phyloP scores from a whole-genome alignment of 345 rosid genomes.

The Linum usitatissimum region DNA sequence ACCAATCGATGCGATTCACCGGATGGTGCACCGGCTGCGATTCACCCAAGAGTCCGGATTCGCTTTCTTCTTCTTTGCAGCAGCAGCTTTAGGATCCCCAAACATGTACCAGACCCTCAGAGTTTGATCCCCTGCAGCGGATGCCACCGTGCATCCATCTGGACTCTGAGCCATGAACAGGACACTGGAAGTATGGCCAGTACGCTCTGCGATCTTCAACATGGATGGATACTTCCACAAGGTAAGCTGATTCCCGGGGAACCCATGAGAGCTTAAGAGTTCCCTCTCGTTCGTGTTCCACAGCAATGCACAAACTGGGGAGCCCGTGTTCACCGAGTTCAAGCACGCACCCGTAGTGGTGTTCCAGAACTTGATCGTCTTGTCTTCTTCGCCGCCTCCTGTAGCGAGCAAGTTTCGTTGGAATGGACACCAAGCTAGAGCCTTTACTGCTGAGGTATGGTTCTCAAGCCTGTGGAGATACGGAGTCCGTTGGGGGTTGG shows the following conservation, averaged over 20 bases:
- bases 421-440: slow-evolving; percentile 57
- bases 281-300: slow-evolving; percentile 47
- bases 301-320: slow-evolving; percentile 37
- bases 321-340: slow-evolving; percentile 41
- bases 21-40: slow-evolving; percentile 37
- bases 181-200: too few species aligned
- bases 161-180: too few species aligned
- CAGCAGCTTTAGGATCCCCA: slow-evolving; percentile 43
- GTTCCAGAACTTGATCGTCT: slow-evolving; percentile 39
- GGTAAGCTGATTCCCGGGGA: slow-evolving; percentile 34
- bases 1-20: too few species aligned
- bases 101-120: slow-evolving; percentile 63
- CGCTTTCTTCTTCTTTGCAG: slow-evolving; percentile 30
- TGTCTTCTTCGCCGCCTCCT: slow-evolving; percentile 46
- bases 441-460: slow-evolving; percentile 49
- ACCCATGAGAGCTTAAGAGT: slow-evolving; percentile 45
- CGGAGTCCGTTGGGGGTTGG: slow-evolving; percentile 27
- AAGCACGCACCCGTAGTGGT: slow-evolving; percentile 41
- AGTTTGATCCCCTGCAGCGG: slow-evolving; percentile 70
- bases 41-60: slow-evolving; percentile 28
- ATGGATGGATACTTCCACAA: slow-evolving; percentile 46
- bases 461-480: slow-evolving; percentile 46
- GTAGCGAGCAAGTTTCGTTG: slow-evolving; percentile 42
- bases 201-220: slow-evolving; percentile 16
- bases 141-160: slow-evolving; percentile 33